Evolutionary conservation across 345 rosid genomes (phyloP).

Genomic region (Lepidium sativum): DNA sequence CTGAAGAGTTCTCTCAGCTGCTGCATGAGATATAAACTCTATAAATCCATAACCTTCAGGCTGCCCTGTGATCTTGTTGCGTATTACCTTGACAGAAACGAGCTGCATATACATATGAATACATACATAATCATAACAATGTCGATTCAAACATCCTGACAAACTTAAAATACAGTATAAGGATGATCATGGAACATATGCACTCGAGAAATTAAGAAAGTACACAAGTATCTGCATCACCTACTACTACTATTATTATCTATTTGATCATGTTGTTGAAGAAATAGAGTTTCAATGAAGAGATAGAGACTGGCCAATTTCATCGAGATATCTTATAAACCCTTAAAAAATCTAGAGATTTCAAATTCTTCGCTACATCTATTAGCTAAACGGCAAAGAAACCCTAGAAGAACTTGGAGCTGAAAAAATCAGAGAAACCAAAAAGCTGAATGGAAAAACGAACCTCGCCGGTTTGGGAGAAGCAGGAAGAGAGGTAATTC

Average conservation of each 20-base stretch:
- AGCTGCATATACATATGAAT: slow-evolving; percentile 38
- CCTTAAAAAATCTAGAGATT: background rate
- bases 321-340: no score
- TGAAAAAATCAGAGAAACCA: background rate
- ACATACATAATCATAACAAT: background rate
- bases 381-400: background rate
- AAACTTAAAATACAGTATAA: background rate
- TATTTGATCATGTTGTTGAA: background rate
- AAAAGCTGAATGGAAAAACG: background rate
- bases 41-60: slow-evolving; percentile 98
- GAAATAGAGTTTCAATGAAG: background rate
- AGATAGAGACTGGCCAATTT: background rate
- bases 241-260: background rate
- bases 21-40: slow-evolving; percentile 81
- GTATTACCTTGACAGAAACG: slow-evolving; percentile 79
- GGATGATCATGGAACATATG: background rate
- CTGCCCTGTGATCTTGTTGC: slow-evolving; percentile 87
- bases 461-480: slow-evolving; percentile 96
- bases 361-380: background rate
- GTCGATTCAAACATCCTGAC: background rate
- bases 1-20: slow-evolving; percentile 85
- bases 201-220: background rate
- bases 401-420: background rate
- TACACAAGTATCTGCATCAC: background rate
- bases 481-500: slow-evolving; percentile 72